Evolutionary conservation across 257 asterid species (phyloP).

Genomic region (Solanum neorickii): DNA sequence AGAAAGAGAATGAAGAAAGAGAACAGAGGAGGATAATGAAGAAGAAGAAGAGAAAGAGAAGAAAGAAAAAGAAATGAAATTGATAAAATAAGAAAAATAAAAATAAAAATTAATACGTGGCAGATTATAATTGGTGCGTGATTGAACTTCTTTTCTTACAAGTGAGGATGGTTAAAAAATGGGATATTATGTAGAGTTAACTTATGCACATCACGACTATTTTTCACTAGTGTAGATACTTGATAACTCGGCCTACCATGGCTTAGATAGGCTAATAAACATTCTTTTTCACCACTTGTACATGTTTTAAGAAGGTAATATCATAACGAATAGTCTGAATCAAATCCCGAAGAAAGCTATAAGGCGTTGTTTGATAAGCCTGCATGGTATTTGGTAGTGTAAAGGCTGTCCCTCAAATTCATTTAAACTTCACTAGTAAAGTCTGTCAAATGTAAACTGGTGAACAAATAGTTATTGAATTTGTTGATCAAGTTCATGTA

Average conservation of each 20-base stretch:
- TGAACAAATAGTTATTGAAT: not conserved
- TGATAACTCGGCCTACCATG: not conserved
- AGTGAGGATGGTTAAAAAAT: too few relatives aligned
- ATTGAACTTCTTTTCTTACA: too few relatives aligned
- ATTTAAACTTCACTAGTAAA: not conserved
- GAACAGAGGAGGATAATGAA: too few relatives aligned
- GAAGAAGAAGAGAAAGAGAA: too few relatives aligned
- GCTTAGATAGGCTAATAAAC: not conserved
- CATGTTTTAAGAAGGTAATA: not conserved
- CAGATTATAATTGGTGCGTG: too few relatives aligned
- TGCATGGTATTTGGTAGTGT: not conserved
- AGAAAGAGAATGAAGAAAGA: too few relatives aligned
- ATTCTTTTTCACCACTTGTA: not conserved
- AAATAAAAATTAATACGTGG: too few relatives aligned
- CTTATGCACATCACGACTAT: not conserved
- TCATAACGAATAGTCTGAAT: not conserved
- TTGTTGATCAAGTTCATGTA: not conserved
- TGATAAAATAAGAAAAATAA: too few relatives aligned
- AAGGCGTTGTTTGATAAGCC: not conserved
- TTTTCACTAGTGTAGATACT: not conserved
- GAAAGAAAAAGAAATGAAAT: too few relatives aligned
- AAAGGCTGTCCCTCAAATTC: not conserved
- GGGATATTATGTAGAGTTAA: not conserved
- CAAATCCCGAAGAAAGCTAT: not conserved
- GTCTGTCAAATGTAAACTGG: not conserved